These are phyloP conservation scores for Sporisorium scitamineum DNA, from an alignment of 1,284 basidiomycete genomes.

Conservation along the genomic window DNA sequence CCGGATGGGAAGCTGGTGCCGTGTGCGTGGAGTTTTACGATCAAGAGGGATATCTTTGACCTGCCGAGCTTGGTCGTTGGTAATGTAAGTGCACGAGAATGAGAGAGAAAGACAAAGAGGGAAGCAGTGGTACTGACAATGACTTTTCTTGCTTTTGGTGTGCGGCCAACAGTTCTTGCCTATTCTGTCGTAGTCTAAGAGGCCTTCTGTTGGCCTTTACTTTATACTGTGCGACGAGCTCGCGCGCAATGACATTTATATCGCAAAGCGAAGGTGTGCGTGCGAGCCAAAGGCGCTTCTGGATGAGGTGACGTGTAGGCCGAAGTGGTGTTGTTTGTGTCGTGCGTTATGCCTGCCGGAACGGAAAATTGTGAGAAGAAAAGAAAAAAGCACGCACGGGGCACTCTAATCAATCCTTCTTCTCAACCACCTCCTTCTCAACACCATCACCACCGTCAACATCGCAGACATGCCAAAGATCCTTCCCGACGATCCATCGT, in stretches of 20 bases:
- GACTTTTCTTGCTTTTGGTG: not conserved
- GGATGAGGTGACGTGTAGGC: not conserved
- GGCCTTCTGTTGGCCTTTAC: not conserved
- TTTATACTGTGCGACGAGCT: not conserved
- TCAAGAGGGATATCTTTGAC: conserved; percentile 68
- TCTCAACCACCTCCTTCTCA: not conserved
- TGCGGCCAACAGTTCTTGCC: conserved; percentile 4
- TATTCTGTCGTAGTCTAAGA: not conserved
- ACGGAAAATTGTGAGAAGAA: not conserved
- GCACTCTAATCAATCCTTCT: not conserved
- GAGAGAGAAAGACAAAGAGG: no score
- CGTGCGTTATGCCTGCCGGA: no score
- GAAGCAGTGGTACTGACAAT: not conserved
- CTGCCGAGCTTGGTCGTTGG: conserved; percentile 62
- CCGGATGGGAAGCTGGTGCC: conserved; percentile 62
- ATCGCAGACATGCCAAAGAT: conserved; percentile 6
- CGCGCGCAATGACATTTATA: not conserved
- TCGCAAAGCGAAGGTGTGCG: not conserved
- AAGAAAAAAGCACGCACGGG: not conserved
- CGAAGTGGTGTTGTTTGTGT: not conserved
- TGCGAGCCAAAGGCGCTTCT: not conserved
- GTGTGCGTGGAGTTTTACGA: conserved; percentile 67
- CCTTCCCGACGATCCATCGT: not conserved
- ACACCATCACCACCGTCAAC: not conserved
- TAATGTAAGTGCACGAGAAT: conserved; percentile 35